phyloP scores from a whole-genome alignment of 257 asterid genomes.

The Jasminum sambac region DNA sequence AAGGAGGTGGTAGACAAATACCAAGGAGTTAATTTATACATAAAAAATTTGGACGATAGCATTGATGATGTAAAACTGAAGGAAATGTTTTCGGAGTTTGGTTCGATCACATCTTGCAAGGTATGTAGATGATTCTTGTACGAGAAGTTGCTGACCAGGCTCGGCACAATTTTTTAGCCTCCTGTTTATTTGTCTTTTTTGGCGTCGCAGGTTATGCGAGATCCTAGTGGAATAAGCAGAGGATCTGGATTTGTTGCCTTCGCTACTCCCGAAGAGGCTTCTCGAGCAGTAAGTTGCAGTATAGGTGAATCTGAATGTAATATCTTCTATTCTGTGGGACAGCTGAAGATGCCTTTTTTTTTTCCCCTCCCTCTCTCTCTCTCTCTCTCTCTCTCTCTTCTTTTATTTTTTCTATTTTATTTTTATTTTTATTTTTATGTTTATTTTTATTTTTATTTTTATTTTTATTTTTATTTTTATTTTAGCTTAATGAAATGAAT shows the following conservation, averaged over 20 bases:
- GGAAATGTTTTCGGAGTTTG: conserved; percentile 24
- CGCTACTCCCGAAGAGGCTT: conserved; percentile 24
- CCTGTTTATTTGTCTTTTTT: not conserved
- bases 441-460: too few species aligned
- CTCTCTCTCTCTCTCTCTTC: too few species aligned
- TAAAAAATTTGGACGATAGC: conserved; percentile 21
- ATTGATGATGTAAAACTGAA: conserved; percentile 21
- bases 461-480: not conserved
- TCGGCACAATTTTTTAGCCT: not conserved
- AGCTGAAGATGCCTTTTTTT: not conserved
- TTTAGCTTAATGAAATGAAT: conserved; percentile 1
- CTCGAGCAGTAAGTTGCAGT: conserved; percentile 21
- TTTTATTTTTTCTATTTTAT: too few species aligned
- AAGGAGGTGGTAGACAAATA: conserved; percentile 16
- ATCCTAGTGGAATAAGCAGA: conserved; percentile 24
- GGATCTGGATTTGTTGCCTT: conserved; percentile 30
- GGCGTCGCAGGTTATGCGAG: conserved; percentile 13
- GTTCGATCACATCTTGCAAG: conserved; percentile 24
- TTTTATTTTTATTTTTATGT: too few species aligned
- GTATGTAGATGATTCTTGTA: not conserved
- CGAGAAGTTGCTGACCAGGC: not conserved
- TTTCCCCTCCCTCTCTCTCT: too few species aligned
- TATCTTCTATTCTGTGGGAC: not conserved
- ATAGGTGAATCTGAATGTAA: not conserved
- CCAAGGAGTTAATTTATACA: conserved; percentile 19